Evolutionary conservation across 1,284 basidiomycete genomes (phyloP), one percentile per base, ranked within the genome.

Genomic region (Ustilago tritici): DNA sequence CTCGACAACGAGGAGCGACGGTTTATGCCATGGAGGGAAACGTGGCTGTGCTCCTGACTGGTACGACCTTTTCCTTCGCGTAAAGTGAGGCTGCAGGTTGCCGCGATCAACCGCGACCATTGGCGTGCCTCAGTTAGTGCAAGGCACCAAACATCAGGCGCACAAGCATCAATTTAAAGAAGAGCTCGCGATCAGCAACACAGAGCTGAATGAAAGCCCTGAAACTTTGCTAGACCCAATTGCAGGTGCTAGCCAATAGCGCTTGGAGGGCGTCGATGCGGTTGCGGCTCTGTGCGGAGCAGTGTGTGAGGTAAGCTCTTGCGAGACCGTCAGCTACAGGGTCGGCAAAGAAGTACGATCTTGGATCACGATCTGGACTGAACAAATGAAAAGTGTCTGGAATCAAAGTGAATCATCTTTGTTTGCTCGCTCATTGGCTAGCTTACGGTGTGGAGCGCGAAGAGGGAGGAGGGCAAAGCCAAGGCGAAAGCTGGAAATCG

Each of bases 351-450:
- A 14, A 46, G 2, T 7, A 19, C n/a, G n/a, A 19, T 28, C 23
- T 28, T 8, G 43, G 43, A 15, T 19, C 14, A 19, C 43, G 19
- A 46, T 23, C 43, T 46, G 6, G 43, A 46, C n/a, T 35, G 34
- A 54, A 36, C 31, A 19, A 54, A 19, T 54, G 31, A 54, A n/a
- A 54, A 14, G 5, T 14, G 12, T 50, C 49, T 50, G 11, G 17
- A 50, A 50, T 14, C 49, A 19, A 15, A 31, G 49, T 50, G 49
- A 50, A 50, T 50, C 28, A 50, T 50, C 49, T 50, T 17, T 50
- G 28, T 15, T 50, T 50, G 28, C 28, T 49, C 46, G 46, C 38
- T 40, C 23, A 28, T 28, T 28, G 23, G 23, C n/a, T 49, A 49
- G 46, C 23, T 23, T 28, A 28, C 8, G 17, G 31, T 50, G 4